A percentile compares a stretch with the other conserved stretches of the same genome.
These are phyloP conservation scores for peach (Prunus persica) DNA, from an alignment of 306 rosid species.

Conservation along the genomic window DNA sequence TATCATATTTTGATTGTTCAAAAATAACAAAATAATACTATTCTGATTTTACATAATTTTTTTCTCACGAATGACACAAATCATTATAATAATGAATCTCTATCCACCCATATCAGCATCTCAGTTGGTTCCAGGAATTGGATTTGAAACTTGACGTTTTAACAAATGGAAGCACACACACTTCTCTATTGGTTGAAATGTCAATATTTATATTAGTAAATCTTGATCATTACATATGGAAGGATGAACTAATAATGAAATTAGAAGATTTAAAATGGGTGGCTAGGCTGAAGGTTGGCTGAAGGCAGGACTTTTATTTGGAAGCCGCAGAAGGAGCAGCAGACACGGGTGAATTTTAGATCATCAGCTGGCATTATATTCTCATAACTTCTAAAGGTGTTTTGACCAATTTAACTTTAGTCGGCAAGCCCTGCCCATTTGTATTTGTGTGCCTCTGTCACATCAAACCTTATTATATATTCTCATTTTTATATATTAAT, in stretches of 20 bases:
- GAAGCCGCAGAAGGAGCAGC: background rate
- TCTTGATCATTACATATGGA: conserved; percentile 6
- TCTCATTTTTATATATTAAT: background rate
- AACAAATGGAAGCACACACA: background rate
- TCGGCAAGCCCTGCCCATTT: background rate
- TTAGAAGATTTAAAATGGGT: background rate
- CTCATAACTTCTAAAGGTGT: background rate
- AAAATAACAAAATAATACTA: no score
- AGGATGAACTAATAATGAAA: background rate
- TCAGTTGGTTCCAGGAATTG: no score
- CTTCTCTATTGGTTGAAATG: background rate
- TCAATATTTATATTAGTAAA: background rate
- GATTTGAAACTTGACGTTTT: conserved; percentile 1
- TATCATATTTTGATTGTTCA: fast-evolving
- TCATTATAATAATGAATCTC: no score
- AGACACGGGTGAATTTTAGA: no score
- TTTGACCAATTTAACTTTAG: background rate
- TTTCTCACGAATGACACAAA: fast-evolving
- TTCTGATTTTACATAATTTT: no score
- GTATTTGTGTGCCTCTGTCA: conserved; percentile 1
- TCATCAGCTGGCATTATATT: no score
- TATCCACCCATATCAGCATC: no score
- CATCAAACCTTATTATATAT: background rate
- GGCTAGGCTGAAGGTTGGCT: background rate
- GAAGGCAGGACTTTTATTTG: background rate